Evolutionary conservation across 2,329 filamentous ascomycete genomes (phyloP).

Genomic region (Drechslerella coelobrocha): DNA sequence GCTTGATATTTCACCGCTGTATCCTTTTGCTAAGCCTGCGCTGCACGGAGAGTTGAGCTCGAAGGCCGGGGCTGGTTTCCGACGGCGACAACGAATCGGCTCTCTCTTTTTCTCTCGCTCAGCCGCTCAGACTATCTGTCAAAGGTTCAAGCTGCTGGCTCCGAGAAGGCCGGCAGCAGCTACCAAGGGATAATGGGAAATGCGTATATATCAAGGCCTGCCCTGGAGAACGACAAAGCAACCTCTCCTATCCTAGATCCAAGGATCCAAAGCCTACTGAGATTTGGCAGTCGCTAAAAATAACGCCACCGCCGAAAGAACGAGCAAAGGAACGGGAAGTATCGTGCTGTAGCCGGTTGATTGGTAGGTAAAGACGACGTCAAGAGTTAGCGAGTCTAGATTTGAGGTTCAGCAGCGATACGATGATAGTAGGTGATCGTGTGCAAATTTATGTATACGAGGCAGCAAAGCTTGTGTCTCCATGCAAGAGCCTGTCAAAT

Average conservation of each 20-base stretch:
- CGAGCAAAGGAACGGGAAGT: conserved; percentile 40
- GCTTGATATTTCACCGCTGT: not conserved
- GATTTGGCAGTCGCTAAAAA: conserved; percentile 2
- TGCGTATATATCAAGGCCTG: not conserved
- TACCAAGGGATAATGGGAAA: too few relatives aligned
- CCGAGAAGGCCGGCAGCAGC: too few relatives aligned
- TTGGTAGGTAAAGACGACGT: conserved; percentile 9
- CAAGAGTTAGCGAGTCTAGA: not conserved
- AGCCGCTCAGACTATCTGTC: too few relatives aligned
- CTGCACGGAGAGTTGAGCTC: conserved; percentile 6
- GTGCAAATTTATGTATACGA: too few relatives aligned
- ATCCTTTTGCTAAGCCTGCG: not conserved
- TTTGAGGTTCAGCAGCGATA: not conserved
- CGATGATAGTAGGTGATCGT: not conserved
- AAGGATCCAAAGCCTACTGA: not conserved
- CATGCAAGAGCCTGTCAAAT: conserved; percentile 33
- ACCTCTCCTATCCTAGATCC: not conserved
- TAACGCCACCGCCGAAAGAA: conserved; percentile 31
- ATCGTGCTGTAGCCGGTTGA: conserved; percentile 20
- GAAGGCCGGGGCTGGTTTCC: not conserved
- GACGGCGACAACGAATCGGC: not conserved
- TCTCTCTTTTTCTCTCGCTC: not conserved
- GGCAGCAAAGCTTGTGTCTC: conserved; percentile 3
- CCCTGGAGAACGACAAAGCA: not conserved
- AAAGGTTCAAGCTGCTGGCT: too few relatives aligned